Percentiles rank a stretch among this genome's conserved stretches.
Evolutionary conservation across 192 early-diverging fungal genomes (phyloP).

Genomic region (Podila clonocystis): DNA sequence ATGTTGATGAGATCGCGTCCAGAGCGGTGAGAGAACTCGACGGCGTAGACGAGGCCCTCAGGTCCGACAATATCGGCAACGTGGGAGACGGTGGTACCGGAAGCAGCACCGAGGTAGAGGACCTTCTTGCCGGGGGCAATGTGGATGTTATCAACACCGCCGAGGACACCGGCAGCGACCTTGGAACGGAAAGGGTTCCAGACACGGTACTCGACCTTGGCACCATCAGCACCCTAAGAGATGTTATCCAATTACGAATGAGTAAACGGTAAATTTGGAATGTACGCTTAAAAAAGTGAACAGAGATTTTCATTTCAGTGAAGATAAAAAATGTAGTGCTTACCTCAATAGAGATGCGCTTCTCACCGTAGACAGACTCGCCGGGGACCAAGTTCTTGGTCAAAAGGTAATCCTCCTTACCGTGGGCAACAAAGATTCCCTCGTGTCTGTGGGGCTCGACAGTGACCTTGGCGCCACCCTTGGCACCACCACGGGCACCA

Average conservation of each 20-base stretch:
- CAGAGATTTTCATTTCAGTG: neutral
- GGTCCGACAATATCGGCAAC: slow-evolving; percentile 98
- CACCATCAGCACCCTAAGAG: slow-evolving; percentile 80
- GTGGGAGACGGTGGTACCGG: slow-evolving; percentile 95
- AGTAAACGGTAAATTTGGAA: neutral
- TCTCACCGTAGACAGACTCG: slow-evolving; percentile 98
- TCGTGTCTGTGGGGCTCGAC: slow-evolving; percentile 98
- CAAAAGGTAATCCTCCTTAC: slow-evolving; percentile 98
- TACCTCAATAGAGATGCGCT: slow-evolving; percentile 93
- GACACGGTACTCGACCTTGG: slow-evolving; percentile 98
- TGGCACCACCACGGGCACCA: slow-evolving; percentile 79
- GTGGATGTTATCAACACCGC: slow-evolving; percentile 95
- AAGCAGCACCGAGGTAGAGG: slow-evolving; percentile 95
- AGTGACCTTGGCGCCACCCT: slow-evolving; percentile 93
- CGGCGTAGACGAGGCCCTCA: slow-evolving; percentile 96
- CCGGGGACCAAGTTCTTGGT: slow-evolving; percentile 99
- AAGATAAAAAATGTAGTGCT: neutral
- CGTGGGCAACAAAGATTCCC: slow-evolving; percentile 95
- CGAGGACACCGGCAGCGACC: slow-evolving; percentile 96
- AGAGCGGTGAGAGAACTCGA: slow-evolving; percentile 99
- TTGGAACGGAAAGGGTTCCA: slow-evolving; percentile 99
- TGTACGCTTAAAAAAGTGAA: neutral
- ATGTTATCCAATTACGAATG: neutral
- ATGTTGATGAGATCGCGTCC: slow-evolving; percentile 99
- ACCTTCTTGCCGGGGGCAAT: slow-evolving; percentile 97